These are phyloP conservation scores for Punica granatum DNA, from an alignment of 345 rosid species.

Conservation along the genomic window DNA sequence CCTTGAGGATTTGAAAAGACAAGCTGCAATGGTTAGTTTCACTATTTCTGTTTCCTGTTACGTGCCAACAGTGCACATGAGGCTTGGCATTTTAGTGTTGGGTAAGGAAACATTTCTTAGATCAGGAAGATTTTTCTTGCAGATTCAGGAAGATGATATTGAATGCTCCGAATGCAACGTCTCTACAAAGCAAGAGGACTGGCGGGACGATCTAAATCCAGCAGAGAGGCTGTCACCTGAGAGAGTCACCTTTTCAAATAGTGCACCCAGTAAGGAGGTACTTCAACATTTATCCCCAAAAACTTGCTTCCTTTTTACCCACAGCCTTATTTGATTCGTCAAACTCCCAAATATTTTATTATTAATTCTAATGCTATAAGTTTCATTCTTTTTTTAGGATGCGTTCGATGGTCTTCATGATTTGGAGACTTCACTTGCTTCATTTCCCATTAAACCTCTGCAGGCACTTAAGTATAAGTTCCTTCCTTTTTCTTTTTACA, in stretches of 20 bases:
- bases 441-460: conserved; percentile 81
- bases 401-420: conserved; percentile 46
- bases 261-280: conserved; percentile 61
- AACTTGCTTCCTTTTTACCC: not conserved
- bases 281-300: not conserved
- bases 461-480: conserved; percentile 27
- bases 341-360: not conserved
- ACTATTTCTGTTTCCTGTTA: conserved; percentile 1
- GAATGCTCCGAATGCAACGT: conserved; percentile 33
- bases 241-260: conserved; percentile 34
- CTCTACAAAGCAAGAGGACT: conserved; percentile 35
- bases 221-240: conserved; percentile 33
- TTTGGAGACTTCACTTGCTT: conserved; percentile 69
- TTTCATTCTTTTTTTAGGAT: conserved; percentile 52
- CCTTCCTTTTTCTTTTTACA: not conserved
- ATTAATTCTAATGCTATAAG: not conserved
- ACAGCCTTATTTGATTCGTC: not conserved
- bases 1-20: conserved; percentile 89
- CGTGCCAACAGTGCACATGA: not conserved
- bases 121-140: conserved; percentile 20
- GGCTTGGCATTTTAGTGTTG: not conserved
- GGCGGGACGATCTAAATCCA: conserved; percentile 26
- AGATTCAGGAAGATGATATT: conserved; percentile 70
- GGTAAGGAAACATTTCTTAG: conserved; percentile 2
- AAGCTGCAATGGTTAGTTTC: conserved; percentile 81